A percentile compares a stretch with the other conserved stretches of the same genome.
phyloP scores from a whole-genome alignment of 768 basidiomycete genomes.

The Mycena capillaripes region DNA sequence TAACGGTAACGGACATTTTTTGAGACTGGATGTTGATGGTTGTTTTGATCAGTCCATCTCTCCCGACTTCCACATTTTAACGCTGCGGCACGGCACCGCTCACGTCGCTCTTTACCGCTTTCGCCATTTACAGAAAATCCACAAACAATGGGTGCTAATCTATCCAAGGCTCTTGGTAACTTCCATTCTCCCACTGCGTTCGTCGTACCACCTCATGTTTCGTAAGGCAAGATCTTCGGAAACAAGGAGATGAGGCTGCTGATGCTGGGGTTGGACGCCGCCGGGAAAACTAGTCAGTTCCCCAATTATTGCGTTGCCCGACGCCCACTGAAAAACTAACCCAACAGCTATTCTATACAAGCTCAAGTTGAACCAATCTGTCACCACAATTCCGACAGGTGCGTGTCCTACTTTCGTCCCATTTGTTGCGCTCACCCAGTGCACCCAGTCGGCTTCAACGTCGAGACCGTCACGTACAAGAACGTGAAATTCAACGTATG shows the following conservation, averaged over 20 bases:
- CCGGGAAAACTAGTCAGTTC: slow-evolving; percentile 95
- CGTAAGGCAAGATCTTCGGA: slow-evolving; percentile 90
- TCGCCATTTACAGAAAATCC: slow-evolving; percentile 40
- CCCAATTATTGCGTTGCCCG: slow-evolving; percentile 6
- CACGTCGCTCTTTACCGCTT: slow-evolving; percentile 75
- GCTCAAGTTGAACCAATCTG: slow-evolving; percentile 98
- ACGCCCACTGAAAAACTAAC: slow-evolving; percentile 17
- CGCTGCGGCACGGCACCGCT: slow-evolving; percentile 47
- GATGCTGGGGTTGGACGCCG: slow-evolving; percentile 98
- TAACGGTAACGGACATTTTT: no score
- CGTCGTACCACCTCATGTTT: slow-evolving; percentile 29
- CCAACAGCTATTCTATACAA: slow-evolving; percentile 95
- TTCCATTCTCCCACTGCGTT: slow-evolving; percentile 15
- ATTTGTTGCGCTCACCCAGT: slow-evolving; percentile 3
- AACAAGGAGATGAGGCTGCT: slow-evolving; percentile 99
- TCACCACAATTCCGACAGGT: slow-evolving; percentile 98
- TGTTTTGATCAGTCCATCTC: slow-evolving; percentile 16
- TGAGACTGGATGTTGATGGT: background rate
- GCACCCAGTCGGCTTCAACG: slow-evolving; percentile 92
- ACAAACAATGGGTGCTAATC: slow-evolving; percentile 80
- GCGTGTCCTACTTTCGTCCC: slow-evolving; percentile 40
- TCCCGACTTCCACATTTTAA: slow-evolving; percentile 32
- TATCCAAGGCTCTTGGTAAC: slow-evolving; percentile 87
- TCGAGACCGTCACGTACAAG: slow-evolving; percentile 99
- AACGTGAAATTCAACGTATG: slow-evolving; percentile 96